Conservation (phyloP, 2,329 filamentous ascomycete species). For the Lachnellula cervina region DNA sequence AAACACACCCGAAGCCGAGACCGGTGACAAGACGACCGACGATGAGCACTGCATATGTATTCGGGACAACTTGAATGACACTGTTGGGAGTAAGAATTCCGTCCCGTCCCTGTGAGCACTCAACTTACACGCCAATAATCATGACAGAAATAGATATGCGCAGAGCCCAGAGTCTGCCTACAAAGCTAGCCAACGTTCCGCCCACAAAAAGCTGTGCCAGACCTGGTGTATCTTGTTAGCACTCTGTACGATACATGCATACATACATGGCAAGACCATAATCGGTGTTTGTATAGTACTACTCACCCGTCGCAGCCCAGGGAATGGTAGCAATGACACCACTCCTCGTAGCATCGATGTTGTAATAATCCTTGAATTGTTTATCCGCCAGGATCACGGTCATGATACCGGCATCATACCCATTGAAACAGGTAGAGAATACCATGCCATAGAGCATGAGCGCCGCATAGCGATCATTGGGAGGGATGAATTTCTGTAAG, state of each 20-base stretch:
- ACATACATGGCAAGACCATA: no score
- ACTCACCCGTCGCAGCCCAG: constrained; percentile 37
- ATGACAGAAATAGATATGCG: constrained; percentile 35
- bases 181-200: constrained; percentile 33
- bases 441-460: constrained; percentile 36
- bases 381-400: constrained; percentile 40
- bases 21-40: constrained; percentile 38
- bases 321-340: constrained; percentile 39
- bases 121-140: constrained; percentile 35
- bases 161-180: constrained; percentile 33
- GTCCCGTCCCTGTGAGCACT: neutral
- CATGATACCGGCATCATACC: constrained; percentile 40
- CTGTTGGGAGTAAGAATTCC: constrained; percentile 14
- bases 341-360: constrained; percentile 32
- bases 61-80: constrained; percentile 37
- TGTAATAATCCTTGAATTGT: constrained; percentile 38
- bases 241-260: neutral
- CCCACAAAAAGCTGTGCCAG: constrained; percentile 38
- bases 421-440: constrained; percentile 38
- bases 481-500: constrained; percentile 34
- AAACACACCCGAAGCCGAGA: constrained; percentile 38
- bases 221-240: constrained; percentile 16
- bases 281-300: neutral
- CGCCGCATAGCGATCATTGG: constrained; percentile 36
- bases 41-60: constrained; percentile 38